Evolutionary conservation across 2,329 filamentous ascomycete species (phyloP).

Genomic region (Teratosphaeriaceae sp.): DNA sequence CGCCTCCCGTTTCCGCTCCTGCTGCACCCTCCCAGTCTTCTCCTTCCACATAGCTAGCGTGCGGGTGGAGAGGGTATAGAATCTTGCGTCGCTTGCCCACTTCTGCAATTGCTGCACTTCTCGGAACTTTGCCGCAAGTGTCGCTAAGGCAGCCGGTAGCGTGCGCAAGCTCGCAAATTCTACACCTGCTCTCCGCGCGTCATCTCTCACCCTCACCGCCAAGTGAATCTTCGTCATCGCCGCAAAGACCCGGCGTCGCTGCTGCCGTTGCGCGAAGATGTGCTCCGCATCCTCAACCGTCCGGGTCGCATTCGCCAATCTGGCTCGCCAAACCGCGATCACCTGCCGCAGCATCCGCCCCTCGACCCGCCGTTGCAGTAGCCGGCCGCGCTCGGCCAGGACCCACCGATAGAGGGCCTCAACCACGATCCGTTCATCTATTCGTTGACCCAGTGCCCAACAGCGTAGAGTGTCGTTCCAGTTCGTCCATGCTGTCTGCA

Average conservation of each 20-base stretch:
- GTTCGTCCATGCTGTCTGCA: constrained; percentile 51
- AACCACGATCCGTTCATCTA: constrained; percentile 50
- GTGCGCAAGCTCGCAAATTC: constrained; percentile 37
- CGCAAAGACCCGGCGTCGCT: constrained; percentile 19
- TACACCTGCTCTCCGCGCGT: constrained; percentile 31
- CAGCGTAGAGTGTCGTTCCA: constrained; percentile 58
- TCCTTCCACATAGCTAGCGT: constrained; percentile 47
- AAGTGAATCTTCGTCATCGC: constrained; percentile 25
- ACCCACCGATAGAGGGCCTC: constrained; percentile 57
- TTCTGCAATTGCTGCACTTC: constrained; percentile 43
- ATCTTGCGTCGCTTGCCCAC: constrained; percentile 50
- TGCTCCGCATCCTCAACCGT: constrained; percentile 14
- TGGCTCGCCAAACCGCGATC: constrained; percentile 13
- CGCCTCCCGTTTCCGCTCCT: constrained; percentile 48
- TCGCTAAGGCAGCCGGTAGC: constrained; percentile 32
- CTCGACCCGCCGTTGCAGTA: constrained; percentile 33
- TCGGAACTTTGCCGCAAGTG: constrained; percentile 31
- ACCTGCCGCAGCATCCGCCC: constrained; percentile 16
- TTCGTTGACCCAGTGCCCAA: constrained; percentile 44
- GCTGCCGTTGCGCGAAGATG: constrained; percentile 21
- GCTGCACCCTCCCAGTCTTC: constrained; percentile 44
- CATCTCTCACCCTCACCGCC: constrained; percentile 25
- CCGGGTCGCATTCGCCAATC: constrained; percentile 9
- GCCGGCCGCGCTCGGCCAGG: constrained; percentile 40
- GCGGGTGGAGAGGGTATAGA: constrained; percentile 48